Evolutionary conservation across 2,329 filamentous ascomycete genomes (phyloP), one percentile per base, ranked within the genome.

Genomic region (Monosporascus sp.): DNA sequence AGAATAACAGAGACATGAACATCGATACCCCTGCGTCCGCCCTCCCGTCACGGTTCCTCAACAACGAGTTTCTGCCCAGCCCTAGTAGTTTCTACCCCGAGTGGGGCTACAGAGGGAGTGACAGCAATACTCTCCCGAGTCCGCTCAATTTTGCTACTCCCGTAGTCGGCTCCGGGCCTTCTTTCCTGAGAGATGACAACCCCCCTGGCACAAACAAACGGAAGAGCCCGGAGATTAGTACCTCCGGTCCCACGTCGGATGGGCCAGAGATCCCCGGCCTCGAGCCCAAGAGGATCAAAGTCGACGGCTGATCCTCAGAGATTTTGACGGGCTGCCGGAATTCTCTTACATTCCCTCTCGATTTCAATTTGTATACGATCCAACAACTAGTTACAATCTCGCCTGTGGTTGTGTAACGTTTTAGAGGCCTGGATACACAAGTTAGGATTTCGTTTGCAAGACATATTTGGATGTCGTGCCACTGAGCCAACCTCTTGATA

Each of bases 91-190:
- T 97, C 73, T 97, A 96, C 65, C 86, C 88, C 0, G 91, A 96
- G 58, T 97, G 92, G 92, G 86, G 88, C 60, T 91, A 89, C 69
- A 67, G 85, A 69, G 68, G 80, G 65, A 70, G 77, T 53, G 89
- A 94, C 60, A 88, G 81, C 68, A 96, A 94, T 64, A 94, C 95
- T 60, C 78, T 97, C 48, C 92, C 92, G 0, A 97, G 91, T 68
- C 94, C 94, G 9, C 74, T 97, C 58, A 96, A 92, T 56, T 97
- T 97, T 70, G 88, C 90, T 37, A 97, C 94, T 1, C 94, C 94
- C 0, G 75, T 86, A 2, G 78, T 79, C 2, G 80, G 77, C 2
- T 79, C 77, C 1, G 84, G 84, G 2, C 84, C 84, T 3, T 85
- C 82, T 54, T 87, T 87, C 60, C 62, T 86, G 51, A 73, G 82